Evolutionary conservation across 1,284 basidiomycete species (phyloP).

Genomic region (Sporisorium exsertum): DNA sequence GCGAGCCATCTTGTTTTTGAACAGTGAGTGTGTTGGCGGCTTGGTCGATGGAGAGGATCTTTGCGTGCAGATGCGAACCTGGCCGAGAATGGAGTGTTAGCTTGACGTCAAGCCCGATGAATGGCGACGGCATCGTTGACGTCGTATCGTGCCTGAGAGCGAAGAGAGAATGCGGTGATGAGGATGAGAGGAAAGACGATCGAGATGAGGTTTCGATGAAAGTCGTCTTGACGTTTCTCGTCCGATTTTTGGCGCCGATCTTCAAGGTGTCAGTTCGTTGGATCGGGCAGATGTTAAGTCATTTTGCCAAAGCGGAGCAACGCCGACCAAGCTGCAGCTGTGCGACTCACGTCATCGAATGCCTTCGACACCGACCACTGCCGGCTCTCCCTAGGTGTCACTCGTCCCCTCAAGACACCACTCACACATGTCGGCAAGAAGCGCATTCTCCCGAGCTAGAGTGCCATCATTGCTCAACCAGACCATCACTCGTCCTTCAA

Average conservation of each 20-base stretch:
- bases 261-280: not conserved
- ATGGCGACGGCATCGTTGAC: constrained; percentile 36
- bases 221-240: not conserved
- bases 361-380: constrained; percentile 1
- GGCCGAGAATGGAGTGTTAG: constrained; percentile 41
- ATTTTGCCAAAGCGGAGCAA: constrained; percentile 8
- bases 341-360: constrained; percentile 9
- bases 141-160: not conserved
- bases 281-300: not conserved
- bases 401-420: not conserved
- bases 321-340: not conserved
- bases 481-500: not conserved
- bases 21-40: constrained; percentile 47
- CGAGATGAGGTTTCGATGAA: not conserved
- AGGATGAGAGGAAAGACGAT: not conserved
- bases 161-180: constrained; percentile 3
- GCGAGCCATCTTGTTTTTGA: constrained; percentile 41
- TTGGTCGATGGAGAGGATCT: constrained; percentile 46
- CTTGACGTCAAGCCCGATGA: constrained; percentile 48
- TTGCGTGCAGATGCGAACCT: constrained; percentile 24
- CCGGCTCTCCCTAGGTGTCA: not conserved
- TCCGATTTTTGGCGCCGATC: not conserved
- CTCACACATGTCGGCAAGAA: constrained; percentile 25
- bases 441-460: constrained; percentile 6
- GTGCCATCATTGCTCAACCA: constrained; percentile 9